A percentile compares a stretch with the other conserved stretches of the same genome.
phyloP scores from a whole-genome alignment of 805 yeast species.

The Candida piceae region DNA sequence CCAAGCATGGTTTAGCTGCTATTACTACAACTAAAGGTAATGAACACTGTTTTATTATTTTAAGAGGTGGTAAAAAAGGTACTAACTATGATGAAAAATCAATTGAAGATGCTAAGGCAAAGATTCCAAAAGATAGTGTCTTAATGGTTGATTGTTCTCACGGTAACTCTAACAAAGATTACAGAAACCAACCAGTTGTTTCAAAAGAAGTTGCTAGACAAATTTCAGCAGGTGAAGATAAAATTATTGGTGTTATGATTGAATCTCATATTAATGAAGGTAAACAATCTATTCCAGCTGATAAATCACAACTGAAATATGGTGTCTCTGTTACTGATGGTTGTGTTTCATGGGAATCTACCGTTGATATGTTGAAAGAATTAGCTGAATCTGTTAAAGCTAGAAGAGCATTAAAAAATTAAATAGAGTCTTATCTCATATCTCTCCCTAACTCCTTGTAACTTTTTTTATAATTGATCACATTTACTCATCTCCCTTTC shows the following conservation, averaged over 20 bases:
- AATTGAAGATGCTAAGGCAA: constrained; percentile 64
- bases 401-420: constrained; percentile 50
- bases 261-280: constrained; percentile 91
- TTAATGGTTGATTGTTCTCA: constrained; percentile 99
- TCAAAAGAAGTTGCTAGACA: constrained; percentile 74
- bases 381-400: constrained; percentile 77
- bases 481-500: no score
- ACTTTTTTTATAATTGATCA: no score
- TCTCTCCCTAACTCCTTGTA: not conserved
- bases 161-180: constrained; percentile 93
- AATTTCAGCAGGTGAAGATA: constrained; percentile 62
- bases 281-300: constrained; percentile 86
- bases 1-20: constrained; percentile 95
- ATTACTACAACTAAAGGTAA: constrained; percentile 95
- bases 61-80: constrained; percentile 93
- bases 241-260: constrained; percentile 92
- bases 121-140: constrained; percentile 53
- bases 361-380: constrained; percentile 63
- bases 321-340: constrained; percentile 97
- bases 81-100: constrained; percentile 85
- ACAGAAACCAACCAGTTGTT: constrained; percentile 94
- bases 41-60: constrained; percentile 85
- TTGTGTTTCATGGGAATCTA: constrained; percentile 86
- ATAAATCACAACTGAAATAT: constrained; percentile 71
- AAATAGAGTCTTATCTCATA: not conserved